Evolutionary conservation across 768 basidiomycete species (phyloP).

Genomic region (Piloderma croceum): DNA sequence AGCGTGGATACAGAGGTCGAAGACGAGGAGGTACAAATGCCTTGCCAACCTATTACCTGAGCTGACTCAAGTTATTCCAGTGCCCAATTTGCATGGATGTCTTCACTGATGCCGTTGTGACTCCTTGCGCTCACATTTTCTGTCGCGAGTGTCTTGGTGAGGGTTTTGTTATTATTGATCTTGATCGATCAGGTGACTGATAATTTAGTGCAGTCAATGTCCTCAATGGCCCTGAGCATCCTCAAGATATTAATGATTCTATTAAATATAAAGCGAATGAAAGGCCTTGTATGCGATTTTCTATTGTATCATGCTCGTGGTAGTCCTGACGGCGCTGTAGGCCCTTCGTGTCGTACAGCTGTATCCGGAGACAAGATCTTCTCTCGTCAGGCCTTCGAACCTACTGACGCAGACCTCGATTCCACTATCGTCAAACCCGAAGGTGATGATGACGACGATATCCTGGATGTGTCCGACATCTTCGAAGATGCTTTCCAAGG

Average conservation of each 20-base stretch:
- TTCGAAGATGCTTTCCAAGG: constrained; percentile 8
- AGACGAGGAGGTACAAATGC: constrained; percentile 51
- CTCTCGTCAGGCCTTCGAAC: constrained; percentile 54
- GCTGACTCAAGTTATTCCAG: too few species aligned
- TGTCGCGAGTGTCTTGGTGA: constrained; percentile 55
- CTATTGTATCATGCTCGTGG: too few species aligned
- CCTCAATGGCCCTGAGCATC: constrained; percentile 34
- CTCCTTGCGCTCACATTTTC: constrained; percentile 56
- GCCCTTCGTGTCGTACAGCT: constrained; percentile 56
- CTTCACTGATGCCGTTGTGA: constrained; percentile 49
- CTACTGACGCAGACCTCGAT: constrained; percentile 42
- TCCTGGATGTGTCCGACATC: constrained; percentile 20
- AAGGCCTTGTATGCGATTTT: constrained; percentile 41
- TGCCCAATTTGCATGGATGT: constrained; percentile 66
- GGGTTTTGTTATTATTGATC: constrained; percentile 14
- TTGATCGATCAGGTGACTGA: constrained; percentile 3
- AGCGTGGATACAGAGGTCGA: constrained; percentile 40
- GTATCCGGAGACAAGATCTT: constrained; percentile 48
- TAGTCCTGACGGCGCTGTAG: constrained; percentile 21
- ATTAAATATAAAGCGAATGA: constrained; percentile 35
- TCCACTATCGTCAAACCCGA: constrained; percentile 18
- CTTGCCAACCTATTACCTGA: too few species aligned
- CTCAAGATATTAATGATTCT: constrained; percentile 31
- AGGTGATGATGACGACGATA: constrained; percentile 28
- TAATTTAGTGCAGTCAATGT: constrained; percentile 34